phyloP scores from a whole-genome alignment of 163 green algal species.

The Trebouxiophyceae sp. region DNA sequence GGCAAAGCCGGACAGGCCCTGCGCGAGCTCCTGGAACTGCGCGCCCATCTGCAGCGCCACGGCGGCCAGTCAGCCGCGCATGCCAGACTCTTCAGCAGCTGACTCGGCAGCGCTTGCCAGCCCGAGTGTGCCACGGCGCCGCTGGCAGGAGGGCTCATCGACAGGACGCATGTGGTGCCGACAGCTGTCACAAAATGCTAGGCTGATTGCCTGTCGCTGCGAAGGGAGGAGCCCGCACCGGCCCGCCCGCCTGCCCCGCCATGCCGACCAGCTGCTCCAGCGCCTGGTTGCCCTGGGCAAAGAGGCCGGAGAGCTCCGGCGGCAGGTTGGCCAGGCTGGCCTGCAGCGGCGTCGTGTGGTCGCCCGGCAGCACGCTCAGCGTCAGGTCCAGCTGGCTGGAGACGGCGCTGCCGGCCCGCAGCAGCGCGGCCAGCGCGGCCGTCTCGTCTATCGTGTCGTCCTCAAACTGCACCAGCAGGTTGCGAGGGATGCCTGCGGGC shows the following conservation, averaged over 20 bases:
- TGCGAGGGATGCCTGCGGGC: conserved; percentile 23
- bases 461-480: conserved; percentile 60
- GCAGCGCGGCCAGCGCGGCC: conserved; percentile 36
- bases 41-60: background rate
- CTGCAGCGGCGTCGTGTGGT: background rate
- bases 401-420: conserved; percentile 13
- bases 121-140: too few relatives aligned
- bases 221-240: background rate
- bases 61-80: too few relatives aligned
- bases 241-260: background rate
- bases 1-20: background rate
- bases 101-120: too few relatives aligned
- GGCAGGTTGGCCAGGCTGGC: background rate
- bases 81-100: too few relatives aligned
- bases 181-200: background rate
- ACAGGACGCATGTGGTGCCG: background rate
- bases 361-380: background rate
- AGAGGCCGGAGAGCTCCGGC: background rate
- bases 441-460: conserved; percentile 73
- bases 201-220: background rate
- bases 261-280: background rate
- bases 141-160: too few relatives aligned
- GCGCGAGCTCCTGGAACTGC: background rate
- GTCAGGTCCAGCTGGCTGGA: background rate
- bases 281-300: background rate